phyloP scores from a whole-genome alignment of 495 filamentous ascomycete genomes.

The Neurospora sp. region DNA sequence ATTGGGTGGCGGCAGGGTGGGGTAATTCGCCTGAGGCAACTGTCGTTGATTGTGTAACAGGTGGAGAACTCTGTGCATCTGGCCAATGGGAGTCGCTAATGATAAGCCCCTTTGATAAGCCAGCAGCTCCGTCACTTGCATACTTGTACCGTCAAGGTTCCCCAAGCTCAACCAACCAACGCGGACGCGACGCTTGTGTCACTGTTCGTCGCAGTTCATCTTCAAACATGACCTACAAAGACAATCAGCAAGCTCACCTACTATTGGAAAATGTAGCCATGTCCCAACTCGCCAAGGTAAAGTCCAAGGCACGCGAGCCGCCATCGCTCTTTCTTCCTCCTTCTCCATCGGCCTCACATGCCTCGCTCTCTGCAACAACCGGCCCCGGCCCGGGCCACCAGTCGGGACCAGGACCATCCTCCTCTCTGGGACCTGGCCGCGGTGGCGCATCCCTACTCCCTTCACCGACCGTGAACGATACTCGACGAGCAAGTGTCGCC shows the following conservation, averaged over 20 bases:
- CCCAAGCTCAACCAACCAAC: background rate
- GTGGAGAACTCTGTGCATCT: rapidly evolving
- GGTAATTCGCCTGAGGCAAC: slow-evolving; percentile 11
- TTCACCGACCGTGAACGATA: slow-evolving; percentile 7
- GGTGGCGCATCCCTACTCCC: slow-evolving; percentile 15
- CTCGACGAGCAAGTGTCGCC: background rate
- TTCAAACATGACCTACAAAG: background rate
- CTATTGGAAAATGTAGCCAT: slow-evolving; percentile 33
- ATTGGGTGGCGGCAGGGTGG: slow-evolving; percentile 9
- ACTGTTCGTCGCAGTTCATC: too few species aligned
- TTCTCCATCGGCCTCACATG: slow-evolving; percentile 67
- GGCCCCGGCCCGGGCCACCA: slow-evolving; percentile 25
- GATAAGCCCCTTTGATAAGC: background rate
- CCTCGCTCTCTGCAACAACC: slow-evolving; percentile 51
- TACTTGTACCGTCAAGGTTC: background rate
- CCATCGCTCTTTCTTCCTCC: slow-evolving; percentile 74
- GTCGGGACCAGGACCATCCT: slow-evolving; percentile 4
- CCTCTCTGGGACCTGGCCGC: slow-evolving; percentile 6
- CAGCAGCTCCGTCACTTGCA: background rate
- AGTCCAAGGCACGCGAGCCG: slow-evolving; percentile 52
- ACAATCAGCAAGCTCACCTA: background rate
- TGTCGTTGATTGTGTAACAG: background rate
- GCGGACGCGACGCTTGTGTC: background rate
- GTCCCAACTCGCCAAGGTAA: slow-evolving; percentile 29
- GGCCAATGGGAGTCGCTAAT: rapidly evolving